These are phyloP conservation scores for Linnemannia zychae DNA, from an alignment of 192 early-diverging fungal species.

Conservation along the genomic window DNA sequence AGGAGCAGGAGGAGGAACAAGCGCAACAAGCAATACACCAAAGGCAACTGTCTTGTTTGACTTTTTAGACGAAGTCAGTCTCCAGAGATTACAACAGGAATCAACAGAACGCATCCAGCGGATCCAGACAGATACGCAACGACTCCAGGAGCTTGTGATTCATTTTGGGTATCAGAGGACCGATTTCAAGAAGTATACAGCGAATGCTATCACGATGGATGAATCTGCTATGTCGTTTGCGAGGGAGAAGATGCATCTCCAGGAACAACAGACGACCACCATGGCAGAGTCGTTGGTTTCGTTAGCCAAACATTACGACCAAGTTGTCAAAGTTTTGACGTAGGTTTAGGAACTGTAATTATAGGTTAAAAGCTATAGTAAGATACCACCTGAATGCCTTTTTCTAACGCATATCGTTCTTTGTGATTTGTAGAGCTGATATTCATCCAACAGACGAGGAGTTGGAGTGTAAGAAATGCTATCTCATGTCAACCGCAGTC, in stretches of 20 bases:
- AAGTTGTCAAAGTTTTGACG: slow-evolving; percentile 61
- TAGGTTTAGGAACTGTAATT: slow-evolving; percentile 11
- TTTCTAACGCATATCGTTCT: background rate
- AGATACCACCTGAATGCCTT: no score
- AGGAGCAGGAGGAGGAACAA: background rate
- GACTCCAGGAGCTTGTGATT: slow-evolving; percentile 24
- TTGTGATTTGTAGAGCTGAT: slow-evolving; percentile 27
- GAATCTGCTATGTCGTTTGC: slow-evolving; percentile 57
- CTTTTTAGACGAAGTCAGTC: slow-evolving; percentile 48
- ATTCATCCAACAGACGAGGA: slow-evolving; percentile 43
- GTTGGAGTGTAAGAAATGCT: slow-evolving; percentile 12
- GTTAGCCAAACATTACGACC: slow-evolving; percentile 66
- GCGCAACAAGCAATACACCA: background rate
- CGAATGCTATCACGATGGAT: slow-evolving; percentile 54
- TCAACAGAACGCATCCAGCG: slow-evolving; percentile 27
- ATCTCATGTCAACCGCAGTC: no score
- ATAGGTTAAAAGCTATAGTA: no score
- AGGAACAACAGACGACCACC: slow-evolving; percentile 58
- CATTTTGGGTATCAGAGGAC: slow-evolving; percentile 19
- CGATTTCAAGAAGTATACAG: slow-evolving; percentile 40
- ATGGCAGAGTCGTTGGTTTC: slow-evolving; percentile 67
- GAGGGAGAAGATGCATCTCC: slow-evolving; percentile 55
- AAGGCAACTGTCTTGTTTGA: slow-evolving; percentile 31
- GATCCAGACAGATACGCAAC: slow-evolving; percentile 18
- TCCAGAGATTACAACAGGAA: slow-evolving; percentile 29